Base-by-base conservation (phyloP, 441 rosid genomes). In the Cnidoscolus chayamansa region DNA sequence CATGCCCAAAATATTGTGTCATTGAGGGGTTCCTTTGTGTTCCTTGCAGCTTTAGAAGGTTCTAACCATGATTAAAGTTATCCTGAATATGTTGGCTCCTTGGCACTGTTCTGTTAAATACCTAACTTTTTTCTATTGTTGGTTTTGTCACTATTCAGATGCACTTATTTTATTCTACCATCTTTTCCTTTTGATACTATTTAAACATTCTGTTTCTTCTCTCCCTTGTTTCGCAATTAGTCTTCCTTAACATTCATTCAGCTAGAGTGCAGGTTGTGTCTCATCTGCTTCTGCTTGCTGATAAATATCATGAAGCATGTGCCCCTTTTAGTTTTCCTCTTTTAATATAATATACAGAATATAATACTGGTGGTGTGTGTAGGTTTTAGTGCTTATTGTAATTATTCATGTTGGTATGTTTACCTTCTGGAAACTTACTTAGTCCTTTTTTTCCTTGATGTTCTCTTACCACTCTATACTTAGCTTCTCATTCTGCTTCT, bases 401-500 rank as follows among this genome's bases (percentile, higher is more conserved):
- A 35, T 35, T 35, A 2, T 35, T 35, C 37, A 35, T 35, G 37
- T 35, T 35, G 37, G 37, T 35, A 2, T 35, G 37, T 35, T 35
- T 35, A 35, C 37, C 37, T 35, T 4, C 37, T 35, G 37, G 37
- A 35, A 48, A 58, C 16, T 45, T 59, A 35, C 37, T 35, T 35
- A 2, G 37, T 2, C 37, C 37, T 25, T 25, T 25, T 25, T 25
- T 25, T 25, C 25, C 25, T 47, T n/a, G 5, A 49, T 53, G 47
- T 19, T 9, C 68, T 48, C 59, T 50, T 47, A 32, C 62, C 47
- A 43, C 57, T 67, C 2, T 25, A 59, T 51, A n/a, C 4, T 40
- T 68, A 65, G 68, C 37, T 47, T 50, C 32, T 48, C 43, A 13
- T 37, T 47, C 19, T 60, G 70, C 58, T 49, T 10, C 55, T 1